phyloP scores from a whole-genome alignment of 2,329 filamentous ascomycete species.

The Corinectria fuckeliana region DNA sequence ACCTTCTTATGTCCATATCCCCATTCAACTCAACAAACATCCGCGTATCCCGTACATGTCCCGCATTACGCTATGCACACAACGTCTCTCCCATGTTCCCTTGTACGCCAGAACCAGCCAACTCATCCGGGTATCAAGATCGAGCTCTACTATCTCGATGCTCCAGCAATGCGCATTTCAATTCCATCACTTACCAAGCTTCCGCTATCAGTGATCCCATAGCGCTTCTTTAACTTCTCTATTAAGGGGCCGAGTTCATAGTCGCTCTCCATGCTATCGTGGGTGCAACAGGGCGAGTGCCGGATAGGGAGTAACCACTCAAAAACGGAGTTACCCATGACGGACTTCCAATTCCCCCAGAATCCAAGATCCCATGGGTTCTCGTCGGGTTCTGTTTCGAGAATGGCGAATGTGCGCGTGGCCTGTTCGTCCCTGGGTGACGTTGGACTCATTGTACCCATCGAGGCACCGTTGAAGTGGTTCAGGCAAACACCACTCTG shows the following conservation, averaged over 20 bases:
- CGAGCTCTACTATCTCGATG: conserved; percentile 6
- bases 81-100: not conserved
- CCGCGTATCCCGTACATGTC: not conserved
- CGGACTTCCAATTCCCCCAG: conserved; percentile 73
- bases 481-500: conserved; percentile 13
- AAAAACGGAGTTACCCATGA: conserved; percentile 75
- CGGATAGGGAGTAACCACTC: conserved; percentile 85
- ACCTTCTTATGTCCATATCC: not conserved
- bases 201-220: conserved; percentile 30
- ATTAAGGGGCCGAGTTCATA: conserved; percentile 72
- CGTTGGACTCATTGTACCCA: conserved; percentile 22
- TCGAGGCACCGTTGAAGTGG: conserved; percentile 11
- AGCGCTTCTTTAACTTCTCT: conserved; percentile 56
- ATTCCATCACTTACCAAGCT: conserved; percentile 21
- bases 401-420: conserved; percentile 76
- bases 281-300: conserved; percentile 75
- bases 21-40: not conserved
- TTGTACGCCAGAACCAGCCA: not conserved
- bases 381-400: conserved; percentile 74
- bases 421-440: conserved; percentile 54
- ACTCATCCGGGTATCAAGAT: conserved; percentile 29
- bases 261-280: conserved; percentile 69
- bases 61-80: not conserved
- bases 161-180: conserved; percentile 25
- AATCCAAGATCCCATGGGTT: conserved; percentile 85